phyloP scores from a whole-genome alignment of 345 rosid species.

The Salix brachista region DNA sequence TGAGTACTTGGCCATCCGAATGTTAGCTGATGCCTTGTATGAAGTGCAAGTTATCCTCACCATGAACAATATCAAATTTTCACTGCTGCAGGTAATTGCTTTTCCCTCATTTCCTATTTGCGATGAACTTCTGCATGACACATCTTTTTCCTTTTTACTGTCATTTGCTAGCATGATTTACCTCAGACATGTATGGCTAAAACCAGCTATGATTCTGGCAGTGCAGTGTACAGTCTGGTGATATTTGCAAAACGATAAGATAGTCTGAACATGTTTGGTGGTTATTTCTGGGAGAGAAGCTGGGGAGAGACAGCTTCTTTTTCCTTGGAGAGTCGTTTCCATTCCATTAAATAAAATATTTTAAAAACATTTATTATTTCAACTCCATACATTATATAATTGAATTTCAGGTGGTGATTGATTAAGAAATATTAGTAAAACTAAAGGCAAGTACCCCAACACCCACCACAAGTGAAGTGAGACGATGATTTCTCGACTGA shows the following conservation, averaged over 20 bases:
- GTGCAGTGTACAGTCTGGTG: background rate
- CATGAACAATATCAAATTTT: slow-evolving; percentile 74
- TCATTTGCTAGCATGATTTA: background rate
- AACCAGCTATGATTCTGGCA: background rate
- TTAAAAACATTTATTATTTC: too few relatives aligned
- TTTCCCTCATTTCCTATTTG: background rate
- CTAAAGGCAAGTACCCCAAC: too few relatives aligned
- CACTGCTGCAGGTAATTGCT: slow-evolving; percentile 60
- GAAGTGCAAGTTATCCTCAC: slow-evolving; percentile 52
- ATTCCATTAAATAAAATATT: slow-evolving; percentile 24
- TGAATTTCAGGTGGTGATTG: too few relatives aligned
- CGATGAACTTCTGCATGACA: background rate
- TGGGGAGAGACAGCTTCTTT: slow-evolving; percentile 80
- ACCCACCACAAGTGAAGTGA: too few relatives aligned
- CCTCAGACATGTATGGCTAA: background rate
- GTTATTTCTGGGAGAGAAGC: slow-evolving; percentile 60
- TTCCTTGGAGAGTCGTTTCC: slow-evolving; percentile 67
- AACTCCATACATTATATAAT: too few relatives aligned
- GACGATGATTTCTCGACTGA: too few relatives aligned
- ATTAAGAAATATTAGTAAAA: too few relatives aligned
- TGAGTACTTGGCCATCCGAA: slow-evolving; percentile 62
- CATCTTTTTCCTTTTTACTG: background rate
- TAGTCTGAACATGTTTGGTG: background rate
- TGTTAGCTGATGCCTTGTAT: slow-evolving; percentile 50
- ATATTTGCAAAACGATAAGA: background rate